Evolutionary conservation across 1,139 yeast species (phyloP), one percentile per base, ranked within the genome.

Genomic region (Suhomyces yuchorum): DNA sequence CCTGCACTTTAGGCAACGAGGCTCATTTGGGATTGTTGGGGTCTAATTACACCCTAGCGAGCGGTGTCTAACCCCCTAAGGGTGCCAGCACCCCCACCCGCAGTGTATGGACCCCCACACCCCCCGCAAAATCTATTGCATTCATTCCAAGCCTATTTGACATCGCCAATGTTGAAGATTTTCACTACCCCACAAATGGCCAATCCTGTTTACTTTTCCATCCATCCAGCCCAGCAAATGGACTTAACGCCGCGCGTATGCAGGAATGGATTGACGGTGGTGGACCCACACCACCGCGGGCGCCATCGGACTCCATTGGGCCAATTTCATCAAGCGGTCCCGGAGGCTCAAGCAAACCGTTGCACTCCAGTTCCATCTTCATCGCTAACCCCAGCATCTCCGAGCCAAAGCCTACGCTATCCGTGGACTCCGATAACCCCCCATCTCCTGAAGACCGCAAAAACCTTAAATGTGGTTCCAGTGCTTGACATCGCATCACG

Each of bases 1-100:
- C 86, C 34, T 14, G 18, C 18, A 30, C 34, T 92, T 0, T 64
- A 73, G 49, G n/a, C n/a, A 20, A 20, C 7, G 23, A n/a, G n/a
- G n/a, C n/a, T 20, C 23, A 20, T 20, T 20, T 5, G 7, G 23
- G 23, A 20, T 20, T 30, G 34, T 30, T 30, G 34, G 34, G 34
- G 34, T 26, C 7, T 26, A 26, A 26, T 26, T 26, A 7, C 4
- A 20, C 30, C 30, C 30, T 11, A 26, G 12, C 30, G 7, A 11
- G 14, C 14, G n/a, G 30, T 22, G 28, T 24, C 12, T 6, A 24
- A 24, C 30, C 30, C 30, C 30, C 14, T 26, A 26, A 26, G 14
- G 7, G 8, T 11, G 12, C 3, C 11, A 8, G 28, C 11, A 30
- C 33, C 34, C 15, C 34, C 34, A 14, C 18, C 14, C 3, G 14